Conservation (phyloP, 1,284 basidiomycete genomes). For the Pseudozyma hubeiensis region DNA sequence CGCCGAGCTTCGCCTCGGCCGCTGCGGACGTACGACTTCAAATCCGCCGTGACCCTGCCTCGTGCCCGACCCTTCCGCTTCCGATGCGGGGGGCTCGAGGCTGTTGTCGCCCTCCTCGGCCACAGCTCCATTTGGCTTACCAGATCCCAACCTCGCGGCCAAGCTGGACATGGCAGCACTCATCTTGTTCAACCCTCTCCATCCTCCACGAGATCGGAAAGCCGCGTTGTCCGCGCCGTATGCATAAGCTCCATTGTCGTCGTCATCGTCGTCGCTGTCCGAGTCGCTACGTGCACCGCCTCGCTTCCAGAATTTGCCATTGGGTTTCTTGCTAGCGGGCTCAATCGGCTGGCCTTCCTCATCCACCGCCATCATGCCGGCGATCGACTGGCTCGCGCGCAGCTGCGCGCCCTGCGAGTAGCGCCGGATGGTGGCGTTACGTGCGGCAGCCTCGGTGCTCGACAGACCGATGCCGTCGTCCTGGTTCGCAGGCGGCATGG, state of each 20-base stretch:
- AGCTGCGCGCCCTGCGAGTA: constrained; percentile 42
- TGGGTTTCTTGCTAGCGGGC: constrained; percentile 19
- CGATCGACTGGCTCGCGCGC: constrained; percentile 40
- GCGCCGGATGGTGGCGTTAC: constrained; percentile 31
- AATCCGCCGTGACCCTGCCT: constrained; percentile 34
- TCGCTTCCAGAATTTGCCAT: constrained; percentile 47
- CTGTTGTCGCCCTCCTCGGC: constrained; percentile 32
- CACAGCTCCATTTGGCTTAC: constrained; percentile 7
- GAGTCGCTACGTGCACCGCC: constrained; percentile 23
- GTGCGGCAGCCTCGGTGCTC: constrained; percentile 42
- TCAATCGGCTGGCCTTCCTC: constrained; percentile 42
- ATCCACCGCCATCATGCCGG: constrained; percentile 50
- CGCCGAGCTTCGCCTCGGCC: constrained; percentile 26
- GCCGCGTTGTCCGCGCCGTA: constrained; percentile 15
- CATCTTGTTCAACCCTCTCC: constrained; percentile 61
- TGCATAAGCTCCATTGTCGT: constrained; percentile 28
- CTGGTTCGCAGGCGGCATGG: constrained; percentile 11
- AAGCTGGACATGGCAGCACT: constrained; percentile 44
- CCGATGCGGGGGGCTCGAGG: constrained; percentile 43
- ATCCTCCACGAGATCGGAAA: constrained; percentile 40
- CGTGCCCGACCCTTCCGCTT: constrained; percentile 30
- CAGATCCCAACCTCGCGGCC: constrained; percentile 26
- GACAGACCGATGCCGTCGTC: constrained; percentile 27
- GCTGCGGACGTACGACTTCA: constrained; percentile 52
- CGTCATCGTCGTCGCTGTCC: constrained; percentile 41